Evolutionary conservation across 495 filamentous ascomycete genomes (phyloP), one percentile per base, ranked within the genome.

Genomic region (Durotheca rogersii): DNA sequence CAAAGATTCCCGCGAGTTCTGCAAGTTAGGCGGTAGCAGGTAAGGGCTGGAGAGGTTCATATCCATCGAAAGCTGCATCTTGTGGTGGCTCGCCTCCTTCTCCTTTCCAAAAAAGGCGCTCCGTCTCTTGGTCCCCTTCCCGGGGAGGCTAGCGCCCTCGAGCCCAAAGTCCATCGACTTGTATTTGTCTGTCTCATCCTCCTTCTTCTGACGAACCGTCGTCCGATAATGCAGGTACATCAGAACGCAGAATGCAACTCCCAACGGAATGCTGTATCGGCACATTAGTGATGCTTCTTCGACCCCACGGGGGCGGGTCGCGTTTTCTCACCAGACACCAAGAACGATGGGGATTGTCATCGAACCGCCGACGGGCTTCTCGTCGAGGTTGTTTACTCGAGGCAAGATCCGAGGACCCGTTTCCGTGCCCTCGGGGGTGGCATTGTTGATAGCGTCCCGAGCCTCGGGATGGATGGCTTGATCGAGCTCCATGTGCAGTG

Each of bases 111-210:
- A 64, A n/a, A 73, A 62, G 0, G 56, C 48, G 19, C 67, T 74
- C 57, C 65, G 74, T 51, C 74, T 76, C 45, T 77, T 74, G 32
- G 46, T 61, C 7, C 60, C 53, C 34, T 71, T 69, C 17, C 51
- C 66, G 53, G 27, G 12, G n/a, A 58, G 31, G 16, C 45, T 54
- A n/a, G n/a, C n/a, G 3, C 74, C 75, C 7, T 80, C 88, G 66
- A 96, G 69, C 20, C 93, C 93, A 65, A 97, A 98, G 66, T 98
- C 93, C 62, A 97, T 79, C 1, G 89, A 95, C 62, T 86, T 94
- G 67, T 94, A 88, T 57, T 88, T 87, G 64, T 96, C 92, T 51
- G 87, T 81, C 21, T 77, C 75, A 67, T 98, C 93, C 72, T 98
- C 93, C 31, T 72, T 72, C 50, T 77, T 75, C 49, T 90, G 79